A percentile compares a stretch with the other conserved stretches of the same genome.
Evolutionary conservation across 1,284 basidiomycete genomes (phyloP).

Genomic region (Heterobasidion irregulare): DNA sequence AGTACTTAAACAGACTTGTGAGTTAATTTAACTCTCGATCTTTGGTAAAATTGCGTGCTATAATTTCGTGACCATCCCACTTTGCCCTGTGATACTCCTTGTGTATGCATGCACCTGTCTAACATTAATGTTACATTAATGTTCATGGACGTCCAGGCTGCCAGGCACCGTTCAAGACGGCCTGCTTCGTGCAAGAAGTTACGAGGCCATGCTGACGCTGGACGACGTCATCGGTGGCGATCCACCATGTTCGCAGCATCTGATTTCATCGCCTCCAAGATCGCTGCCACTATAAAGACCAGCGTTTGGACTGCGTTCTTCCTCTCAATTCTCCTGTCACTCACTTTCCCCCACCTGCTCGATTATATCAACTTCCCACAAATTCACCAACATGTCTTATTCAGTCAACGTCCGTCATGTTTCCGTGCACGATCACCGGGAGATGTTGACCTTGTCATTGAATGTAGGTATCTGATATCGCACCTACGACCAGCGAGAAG

Average conservation of each 20-base stretch:
- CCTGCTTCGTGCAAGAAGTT: too few species aligned
- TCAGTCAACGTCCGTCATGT: constrained; percentile 14
- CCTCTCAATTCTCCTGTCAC: background rate
- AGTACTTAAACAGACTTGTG: too few species aligned
- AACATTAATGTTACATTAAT: too few species aligned
- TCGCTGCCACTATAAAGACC: background rate
- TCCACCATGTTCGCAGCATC: background rate
- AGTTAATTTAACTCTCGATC: too few species aligned
- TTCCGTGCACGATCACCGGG: background rate
- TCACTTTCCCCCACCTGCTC: background rate
- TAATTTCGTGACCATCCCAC: too few species aligned
- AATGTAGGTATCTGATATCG: constrained; percentile 57
- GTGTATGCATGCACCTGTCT: too few species aligned
- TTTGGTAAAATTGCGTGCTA: too few species aligned
- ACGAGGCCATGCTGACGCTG: background rate
- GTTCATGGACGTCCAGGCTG: too few species aligned
- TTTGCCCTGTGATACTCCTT: too few species aligned
- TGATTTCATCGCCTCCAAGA: background rate
- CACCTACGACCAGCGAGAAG: constrained; percentile 47
- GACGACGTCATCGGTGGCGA: constrained; percentile 1
- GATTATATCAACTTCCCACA: background rate
- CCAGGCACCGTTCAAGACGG: too few species aligned
- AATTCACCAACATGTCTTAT: constrained; percentile 11
- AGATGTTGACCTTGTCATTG: background rate
- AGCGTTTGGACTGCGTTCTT: background rate